Percentiles rank a stretch among this genome's conserved stretches.
These are phyloP conservation scores for Hypoxylon rubiginosum DNA, from an alignment of 2,329 filamentous ascomycete genomes.

Conservation along the genomic window DNA sequence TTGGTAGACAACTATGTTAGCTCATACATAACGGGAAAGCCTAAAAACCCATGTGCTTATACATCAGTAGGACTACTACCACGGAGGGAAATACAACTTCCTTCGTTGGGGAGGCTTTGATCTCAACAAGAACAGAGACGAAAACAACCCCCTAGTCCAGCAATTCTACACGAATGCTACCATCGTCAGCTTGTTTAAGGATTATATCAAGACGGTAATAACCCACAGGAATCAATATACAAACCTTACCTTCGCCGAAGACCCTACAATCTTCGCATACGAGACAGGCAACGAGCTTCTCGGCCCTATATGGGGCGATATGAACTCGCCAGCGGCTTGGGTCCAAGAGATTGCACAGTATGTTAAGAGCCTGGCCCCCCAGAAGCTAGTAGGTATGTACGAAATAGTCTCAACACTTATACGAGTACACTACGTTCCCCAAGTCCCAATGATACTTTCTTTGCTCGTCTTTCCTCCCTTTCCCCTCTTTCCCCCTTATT, in stretches of 20 bases:
- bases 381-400: constrained; percentile 62
- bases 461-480: too few species aligned
- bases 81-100: constrained; percentile 64
- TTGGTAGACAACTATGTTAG: constrained; percentile 62
- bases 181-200: constrained; percentile 60
- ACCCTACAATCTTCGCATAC: constrained; percentile 64
- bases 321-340: constrained; percentile 60
- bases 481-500: too few species aligned
- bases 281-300: constrained; percentile 64
- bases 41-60: constrained; percentile 23
- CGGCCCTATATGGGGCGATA: constrained; percentile 59
- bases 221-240: constrained; percentile 62
- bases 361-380: constrained; percentile 59
- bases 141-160: constrained; percentile 57
- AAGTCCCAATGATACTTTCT: too few species aligned
- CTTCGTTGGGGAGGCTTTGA: constrained; percentile 61
- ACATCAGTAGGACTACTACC: constrained; percentile 61
- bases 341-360: constrained; percentile 57
- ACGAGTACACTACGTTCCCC: too few species aligned
- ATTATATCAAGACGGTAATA: constrained; percentile 59
- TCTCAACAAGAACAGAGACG: constrained; percentile 54
- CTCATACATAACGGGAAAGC: constrained; percentile 6
- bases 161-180: constrained; percentile 62
- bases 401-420: background rate
- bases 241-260: constrained; percentile 61